Evolutionary conservation across 495 filamentous ascomycete species (phyloP).

Genomic region (Penicillium cinerascens): DNA sequence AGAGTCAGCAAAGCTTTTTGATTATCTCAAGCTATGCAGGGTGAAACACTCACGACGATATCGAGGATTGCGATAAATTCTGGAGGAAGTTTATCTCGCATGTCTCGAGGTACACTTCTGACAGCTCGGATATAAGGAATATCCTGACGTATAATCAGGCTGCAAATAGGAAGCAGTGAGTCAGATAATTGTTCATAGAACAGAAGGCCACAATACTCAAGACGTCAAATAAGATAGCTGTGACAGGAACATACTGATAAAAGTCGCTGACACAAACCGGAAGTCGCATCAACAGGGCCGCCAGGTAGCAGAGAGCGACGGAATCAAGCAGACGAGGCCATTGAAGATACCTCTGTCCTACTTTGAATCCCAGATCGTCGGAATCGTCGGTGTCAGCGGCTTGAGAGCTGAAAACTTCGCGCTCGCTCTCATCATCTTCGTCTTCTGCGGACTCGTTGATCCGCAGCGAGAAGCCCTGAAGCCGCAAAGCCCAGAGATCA

Average conservation of each 20-base stretch:
- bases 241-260: slow-evolving; percentile 39
- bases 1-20: neutral
- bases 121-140: slow-evolving; percentile 45
- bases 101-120: slow-evolving; percentile 57
- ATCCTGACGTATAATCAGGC: slow-evolving; percentile 42
- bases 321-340: slow-evolving; percentile 61
- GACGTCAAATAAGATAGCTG: neutral
- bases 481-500: slow-evolving; percentile 67
- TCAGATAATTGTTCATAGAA: slow-evolving; percentile 2
- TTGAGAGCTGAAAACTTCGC: slow-evolving; percentile 53
- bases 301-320: slow-evolving; percentile 66
- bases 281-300: slow-evolving; percentile 58
- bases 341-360: slow-evolving; percentile 23
- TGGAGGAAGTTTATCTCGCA: slow-evolving; percentile 60
- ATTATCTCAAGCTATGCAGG: neutral
- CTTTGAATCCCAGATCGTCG: slow-evolving; percentile 21
- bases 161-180: slow-evolving; percentile 1
- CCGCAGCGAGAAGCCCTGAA: slow-evolving; percentile 47
- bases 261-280: slow-evolving; percentile 63
- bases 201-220: neutral
- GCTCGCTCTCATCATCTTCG: slow-evolving; percentile 28
- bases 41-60: slow-evolving; percentile 41
- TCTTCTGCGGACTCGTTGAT: slow-evolving; percentile 34
- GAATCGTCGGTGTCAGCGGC: slow-evolving; percentile 29
- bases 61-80: slow-evolving; percentile 57